Percentiles rank a stretch among this genome's conserved stretches.
These are phyloP conservation scores for Rauvolfia tetraphylla DNA, from an alignment of 257 asterid genomes.

Conservation along the genomic window DNA sequence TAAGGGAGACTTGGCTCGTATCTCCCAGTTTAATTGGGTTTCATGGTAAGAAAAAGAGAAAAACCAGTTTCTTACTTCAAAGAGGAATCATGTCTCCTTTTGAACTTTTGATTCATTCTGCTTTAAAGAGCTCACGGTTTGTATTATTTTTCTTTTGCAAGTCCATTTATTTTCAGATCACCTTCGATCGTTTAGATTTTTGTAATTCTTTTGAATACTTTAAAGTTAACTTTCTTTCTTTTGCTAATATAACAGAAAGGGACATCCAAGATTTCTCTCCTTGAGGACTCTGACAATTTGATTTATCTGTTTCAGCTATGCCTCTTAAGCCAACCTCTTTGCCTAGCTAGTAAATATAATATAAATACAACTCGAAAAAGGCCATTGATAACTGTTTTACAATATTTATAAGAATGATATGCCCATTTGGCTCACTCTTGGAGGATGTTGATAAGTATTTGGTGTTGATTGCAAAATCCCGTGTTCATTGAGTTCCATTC, in stretches of 20 bases:
- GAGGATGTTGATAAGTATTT: not conserved
- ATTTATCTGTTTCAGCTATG: not conserved
- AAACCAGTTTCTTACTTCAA: not conserved
- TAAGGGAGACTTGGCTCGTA: not conserved
- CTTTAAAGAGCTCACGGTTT: not conserved
- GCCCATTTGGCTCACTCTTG: not conserved
- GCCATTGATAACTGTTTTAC: not conserved
- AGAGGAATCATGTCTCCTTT: not conserved
- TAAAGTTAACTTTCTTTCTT: not conserved
- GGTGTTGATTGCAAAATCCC: not conserved
- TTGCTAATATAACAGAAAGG: not conserved
- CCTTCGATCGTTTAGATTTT: not conserved
- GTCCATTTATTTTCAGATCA: not conserved
- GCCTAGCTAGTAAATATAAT: not conserved
- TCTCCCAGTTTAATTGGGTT: not conserved
- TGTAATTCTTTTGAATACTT: not conserved
- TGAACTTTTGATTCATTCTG: not conserved
- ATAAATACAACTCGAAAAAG: not conserved
- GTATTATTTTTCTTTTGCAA: not conserved
- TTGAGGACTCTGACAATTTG: not conserved
- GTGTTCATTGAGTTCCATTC: not conserved
- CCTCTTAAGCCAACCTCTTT: not conserved
- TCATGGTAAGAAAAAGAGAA: too few relatives aligned
- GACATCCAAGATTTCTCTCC: not conserved
- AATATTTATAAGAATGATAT: not conserved